Percentiles rank a stretch among this genome's conserved stretches.
These are phyloP conservation scores for Hypoxylon lienhwacheense DNA, from an alignment of 495 filamentous ascomycete genomes.

Conservation along the genomic window DNA sequence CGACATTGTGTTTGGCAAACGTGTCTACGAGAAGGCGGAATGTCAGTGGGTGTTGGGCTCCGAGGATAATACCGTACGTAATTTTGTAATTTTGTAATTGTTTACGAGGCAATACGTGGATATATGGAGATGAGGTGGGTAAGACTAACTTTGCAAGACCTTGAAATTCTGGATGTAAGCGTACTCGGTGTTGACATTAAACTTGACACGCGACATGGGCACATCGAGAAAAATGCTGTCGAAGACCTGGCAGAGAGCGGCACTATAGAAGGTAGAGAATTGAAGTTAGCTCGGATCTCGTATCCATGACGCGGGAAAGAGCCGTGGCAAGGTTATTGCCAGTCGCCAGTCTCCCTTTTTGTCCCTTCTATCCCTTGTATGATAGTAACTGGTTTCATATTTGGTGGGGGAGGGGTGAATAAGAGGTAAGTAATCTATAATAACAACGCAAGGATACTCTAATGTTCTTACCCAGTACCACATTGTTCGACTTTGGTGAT, in stretches of 20 bases:
- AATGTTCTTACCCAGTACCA: slow-evolving; percentile 82
- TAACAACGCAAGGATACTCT: slow-evolving; percentile 45
- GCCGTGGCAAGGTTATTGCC: slow-evolving; percentile 7
- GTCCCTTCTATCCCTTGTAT: not conserved
- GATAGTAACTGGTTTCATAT: not conserved
- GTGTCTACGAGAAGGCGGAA: slow-evolving; percentile 55
- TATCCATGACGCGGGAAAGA: not conserved
- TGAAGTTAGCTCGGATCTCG: slow-evolving; percentile 24
- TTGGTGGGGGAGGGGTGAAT: slow-evolving; percentile 42
- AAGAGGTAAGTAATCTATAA: too few relatives aligned
- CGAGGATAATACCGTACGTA: not conserved
- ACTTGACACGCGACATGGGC: slow-evolving; percentile 95
- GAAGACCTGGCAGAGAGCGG: slow-evolving; percentile 93
- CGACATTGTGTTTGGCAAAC: slow-evolving; percentile 82
- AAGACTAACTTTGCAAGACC: slow-evolving; percentile 80
- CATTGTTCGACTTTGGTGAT: slow-evolving; percentile 99
- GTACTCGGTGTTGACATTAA: slow-evolving; percentile 96
- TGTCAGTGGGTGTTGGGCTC: slow-evolving; percentile 28
- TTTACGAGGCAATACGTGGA: not conserved
- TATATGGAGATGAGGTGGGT: not conserved
- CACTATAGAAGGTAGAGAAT: slow-evolving; percentile 55
- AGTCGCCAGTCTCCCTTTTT: slow-evolving; percentile 1
- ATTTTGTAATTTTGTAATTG: not conserved
- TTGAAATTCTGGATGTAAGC: slow-evolving; percentile 98
- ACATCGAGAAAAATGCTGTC: slow-evolving; percentile 97